Percentiles rank a stretch among this genome's conserved stretches.
Conservation (phyloP, 257 asterid genomes). For the Lithospermum erythrorhizon region DNA sequence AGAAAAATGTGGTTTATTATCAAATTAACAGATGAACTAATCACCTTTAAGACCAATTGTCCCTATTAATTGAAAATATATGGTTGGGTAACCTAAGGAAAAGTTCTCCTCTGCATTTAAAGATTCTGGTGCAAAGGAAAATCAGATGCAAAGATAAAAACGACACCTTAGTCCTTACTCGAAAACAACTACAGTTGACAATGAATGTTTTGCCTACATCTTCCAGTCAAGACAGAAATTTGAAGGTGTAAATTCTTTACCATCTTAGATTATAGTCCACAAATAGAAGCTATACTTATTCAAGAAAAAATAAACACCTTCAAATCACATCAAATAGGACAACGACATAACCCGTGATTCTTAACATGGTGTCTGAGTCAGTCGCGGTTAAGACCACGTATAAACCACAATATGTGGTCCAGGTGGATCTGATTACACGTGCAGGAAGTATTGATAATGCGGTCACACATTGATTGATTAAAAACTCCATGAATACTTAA, state of each 20-base stretch:
- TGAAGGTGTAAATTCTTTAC: no score
- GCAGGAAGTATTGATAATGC: no score
- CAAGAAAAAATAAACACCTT: background rate
- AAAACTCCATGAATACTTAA: no score
- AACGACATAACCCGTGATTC: no score
- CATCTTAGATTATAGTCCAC: no score
- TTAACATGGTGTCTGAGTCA: no score
- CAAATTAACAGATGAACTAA: no score
- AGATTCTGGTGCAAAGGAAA: background rate
- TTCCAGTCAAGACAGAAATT: background rate
- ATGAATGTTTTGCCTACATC: background rate
- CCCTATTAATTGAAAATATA: background rate
- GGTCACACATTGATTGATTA: no score
- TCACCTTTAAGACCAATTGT: background rate
- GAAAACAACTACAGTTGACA: background rate
- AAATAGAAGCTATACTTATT: background rate
- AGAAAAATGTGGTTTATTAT: no score
- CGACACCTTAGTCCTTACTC: background rate
- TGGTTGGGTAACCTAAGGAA: background rate
- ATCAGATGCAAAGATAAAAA: slow-evolving; percentile 1
- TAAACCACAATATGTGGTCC: no score
- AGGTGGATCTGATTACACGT: no score
- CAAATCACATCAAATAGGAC: background rate
- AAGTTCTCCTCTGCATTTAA: background rate
- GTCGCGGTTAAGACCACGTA: no score